Evolutionary conservation across 768 basidiomycete genomes (phyloP).

Genomic region (Leccinellum rugosiceps): DNA sequence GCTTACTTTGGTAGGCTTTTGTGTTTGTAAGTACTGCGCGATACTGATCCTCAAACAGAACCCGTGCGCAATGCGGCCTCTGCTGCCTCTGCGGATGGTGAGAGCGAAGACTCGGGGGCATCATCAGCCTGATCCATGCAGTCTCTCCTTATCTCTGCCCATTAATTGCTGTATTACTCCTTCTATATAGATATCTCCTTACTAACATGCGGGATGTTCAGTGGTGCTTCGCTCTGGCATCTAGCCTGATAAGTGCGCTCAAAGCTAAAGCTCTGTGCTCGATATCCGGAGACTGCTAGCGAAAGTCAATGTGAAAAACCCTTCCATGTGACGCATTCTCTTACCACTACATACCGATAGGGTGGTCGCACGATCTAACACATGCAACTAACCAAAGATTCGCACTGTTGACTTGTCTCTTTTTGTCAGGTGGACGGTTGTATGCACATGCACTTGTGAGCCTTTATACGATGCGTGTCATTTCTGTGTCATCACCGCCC

Average conservation of each 20-base stretch:
- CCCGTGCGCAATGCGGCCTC: slow-evolving; percentile 54
- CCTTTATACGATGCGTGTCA: neutral
- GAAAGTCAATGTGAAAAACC: neutral
- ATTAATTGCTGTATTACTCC: slow-evolving; percentile 32
- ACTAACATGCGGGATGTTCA: slow-evolving; percentile 21
- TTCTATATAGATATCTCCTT: slow-evolving; percentile 31
- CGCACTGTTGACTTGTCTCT: neutral
- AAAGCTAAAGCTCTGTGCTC: slow-evolving; percentile 17
- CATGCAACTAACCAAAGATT: slow-evolving; percentile 8
- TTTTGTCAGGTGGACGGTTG: slow-evolving; percentile 13
- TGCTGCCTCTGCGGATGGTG: slow-evolving; percentile 50
- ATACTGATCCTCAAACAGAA: slow-evolving; percentile 42
- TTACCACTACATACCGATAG: slow-evolving; percentile 6
- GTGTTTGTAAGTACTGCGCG: slow-evolving; percentile 7
- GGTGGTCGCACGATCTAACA: slow-evolving; percentile 3
- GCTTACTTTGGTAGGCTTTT: slow-evolving; percentile 77
- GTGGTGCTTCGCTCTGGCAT: slow-evolving; percentile 15
- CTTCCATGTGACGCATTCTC: slow-evolving; percentile 12
- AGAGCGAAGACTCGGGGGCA: slow-evolving; percentile 51
- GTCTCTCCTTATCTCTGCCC: slow-evolving; percentile 25
- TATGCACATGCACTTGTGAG: slow-evolving; percentile 13
- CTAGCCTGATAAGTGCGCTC: slow-evolving; percentile 18
- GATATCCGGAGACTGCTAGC: neutral
- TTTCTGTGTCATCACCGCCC: neutral
- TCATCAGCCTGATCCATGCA: slow-evolving; percentile 31